Evolutionary conservation across 169 alveolate genomes (phyloP).

Genomic region (Eimeria maxima): DNA sequence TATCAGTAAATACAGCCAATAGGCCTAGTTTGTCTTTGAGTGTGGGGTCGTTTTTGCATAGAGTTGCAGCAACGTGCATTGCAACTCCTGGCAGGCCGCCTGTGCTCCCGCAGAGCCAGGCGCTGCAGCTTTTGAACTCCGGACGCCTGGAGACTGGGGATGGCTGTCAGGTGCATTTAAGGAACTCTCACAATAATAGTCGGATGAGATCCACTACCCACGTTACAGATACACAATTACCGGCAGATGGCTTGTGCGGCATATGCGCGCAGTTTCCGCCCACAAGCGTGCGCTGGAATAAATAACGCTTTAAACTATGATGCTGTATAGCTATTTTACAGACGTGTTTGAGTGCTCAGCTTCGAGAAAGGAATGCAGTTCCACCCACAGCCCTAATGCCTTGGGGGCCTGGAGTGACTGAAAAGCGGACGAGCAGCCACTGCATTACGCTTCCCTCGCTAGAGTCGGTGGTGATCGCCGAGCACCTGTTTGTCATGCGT

Average conservation of each 20-base stretch:
- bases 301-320: neutral
- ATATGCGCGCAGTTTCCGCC: neutral
- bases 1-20: no score
- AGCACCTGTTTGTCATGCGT: neutral
- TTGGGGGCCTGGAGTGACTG: conserved; percentile 14
- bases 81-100: no score
- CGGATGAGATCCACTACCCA: no score
- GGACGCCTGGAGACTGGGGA: no score
- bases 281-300: neutral
- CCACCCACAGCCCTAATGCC: neutral
- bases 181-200: no score
- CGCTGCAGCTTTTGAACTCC: no score
- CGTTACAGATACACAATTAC: neutral
- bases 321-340: neutral
- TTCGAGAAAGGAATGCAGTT: neutral
- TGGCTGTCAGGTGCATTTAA: no score
- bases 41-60: no score
- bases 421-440: conserved; percentile 21
- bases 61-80: no score
- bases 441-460: neutral
- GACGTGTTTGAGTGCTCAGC: neutral
- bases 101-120: no score
- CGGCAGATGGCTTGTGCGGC: neutral
- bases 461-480: neutral
- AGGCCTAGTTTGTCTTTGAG: no score